Base-by-base conservation (phyloP, 768 basidiomycete species). In the Neoboletus brunneissimus region DNA sequence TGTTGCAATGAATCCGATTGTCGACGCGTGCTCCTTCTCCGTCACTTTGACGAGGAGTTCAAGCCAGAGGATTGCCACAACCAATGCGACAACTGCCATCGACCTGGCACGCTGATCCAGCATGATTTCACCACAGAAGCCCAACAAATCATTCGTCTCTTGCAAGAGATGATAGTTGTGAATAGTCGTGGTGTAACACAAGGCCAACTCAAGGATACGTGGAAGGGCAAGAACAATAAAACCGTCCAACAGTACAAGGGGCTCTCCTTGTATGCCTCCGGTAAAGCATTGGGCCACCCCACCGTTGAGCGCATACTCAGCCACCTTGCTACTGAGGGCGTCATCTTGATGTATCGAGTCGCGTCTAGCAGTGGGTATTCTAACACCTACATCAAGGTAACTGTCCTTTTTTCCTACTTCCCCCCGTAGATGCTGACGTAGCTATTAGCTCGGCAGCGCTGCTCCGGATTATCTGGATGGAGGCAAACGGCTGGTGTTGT, bases 41-140 rank as follows among this genome's bases (percentile, higher is more conserved):
- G 81, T n/a, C 91, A 91, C 71, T 98, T 97, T 63, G 85, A 84
- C 58, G 91, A 99, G 68, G 75, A 76, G 10, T 98, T 98, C 72
- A 80, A 87, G 57, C 74, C 79, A 32, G 73, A 68, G 25, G 61
- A 83, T 16, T 99, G 97, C 66, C 71, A 80, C 37, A 75, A 77
- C 40, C 78, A 80, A 5, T 99, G 97, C 70, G 91, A 98, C 70
- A 94, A 91, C 59, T 99, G 97, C 67, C 72, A 80, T 42, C 75
- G 80, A 49, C 75, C 76, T 32, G 74, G 77, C 16, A 76, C 73
- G 10, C 63, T 79, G 6, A 66, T 78, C 18, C 74, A 72, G 12
- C 72, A 78, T 38, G 86, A 97, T 66, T 79, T 91, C n/a, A 86
- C 86, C 0, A 65, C 71, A 1, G 73, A 78, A 29, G 90, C 88